Conservation (phyloP, 2,329 filamentous ascomycete genomes). For the Fusarium hostae region DNA sequence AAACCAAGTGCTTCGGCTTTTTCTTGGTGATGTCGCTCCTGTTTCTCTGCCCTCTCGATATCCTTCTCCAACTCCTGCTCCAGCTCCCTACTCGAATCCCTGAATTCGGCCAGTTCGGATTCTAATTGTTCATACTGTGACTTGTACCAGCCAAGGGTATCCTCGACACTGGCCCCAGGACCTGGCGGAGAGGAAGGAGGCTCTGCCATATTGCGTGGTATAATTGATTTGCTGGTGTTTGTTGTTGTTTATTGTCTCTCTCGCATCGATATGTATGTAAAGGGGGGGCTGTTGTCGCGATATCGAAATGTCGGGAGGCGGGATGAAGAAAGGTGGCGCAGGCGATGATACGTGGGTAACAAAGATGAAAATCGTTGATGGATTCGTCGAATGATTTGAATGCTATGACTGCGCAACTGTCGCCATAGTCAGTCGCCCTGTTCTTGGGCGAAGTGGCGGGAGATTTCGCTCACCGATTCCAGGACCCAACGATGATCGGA, state of each 20-base stretch:
- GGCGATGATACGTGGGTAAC: conserved; percentile 1
- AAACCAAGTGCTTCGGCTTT: conserved; percentile 87
- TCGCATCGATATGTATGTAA: conserved; percentile 19
- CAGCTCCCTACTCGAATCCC: conserved; percentile 91
- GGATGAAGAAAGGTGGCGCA: conserved; percentile 17
- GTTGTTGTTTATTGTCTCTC: conserved; percentile 28
- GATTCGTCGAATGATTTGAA: conserved; percentile 9
- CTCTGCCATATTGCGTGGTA: conserved; percentile 61
- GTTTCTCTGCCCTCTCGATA: conserved; percentile 93
- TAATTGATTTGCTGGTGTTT: conserved; percentile 17
- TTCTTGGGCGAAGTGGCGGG: conserved; percentile 32
- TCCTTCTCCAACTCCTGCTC: conserved; percentile 96
- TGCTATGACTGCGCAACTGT: conserved; percentile 25
- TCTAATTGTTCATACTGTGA: conserved; percentile 93
- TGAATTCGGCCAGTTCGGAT: conserved; percentile 90
- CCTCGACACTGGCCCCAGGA: conserved; percentile 68
- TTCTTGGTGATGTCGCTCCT: conserved; percentile 85
- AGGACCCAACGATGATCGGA: conserved; percentile 29
- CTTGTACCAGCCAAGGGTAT: conserved; percentile 95
- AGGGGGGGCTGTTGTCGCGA: conserved; percentile 20
- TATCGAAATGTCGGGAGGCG: conserved; percentile 10
- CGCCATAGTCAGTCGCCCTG: conserved; percentile 33
- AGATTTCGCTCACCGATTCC: conserved; percentile 43
- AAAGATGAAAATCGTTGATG: conserved; percentile 15
- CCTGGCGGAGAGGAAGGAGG: conserved; percentile 71